Conservation (phyloP, 257 asterid genomes). For the Ilex aquifolium region DNA sequence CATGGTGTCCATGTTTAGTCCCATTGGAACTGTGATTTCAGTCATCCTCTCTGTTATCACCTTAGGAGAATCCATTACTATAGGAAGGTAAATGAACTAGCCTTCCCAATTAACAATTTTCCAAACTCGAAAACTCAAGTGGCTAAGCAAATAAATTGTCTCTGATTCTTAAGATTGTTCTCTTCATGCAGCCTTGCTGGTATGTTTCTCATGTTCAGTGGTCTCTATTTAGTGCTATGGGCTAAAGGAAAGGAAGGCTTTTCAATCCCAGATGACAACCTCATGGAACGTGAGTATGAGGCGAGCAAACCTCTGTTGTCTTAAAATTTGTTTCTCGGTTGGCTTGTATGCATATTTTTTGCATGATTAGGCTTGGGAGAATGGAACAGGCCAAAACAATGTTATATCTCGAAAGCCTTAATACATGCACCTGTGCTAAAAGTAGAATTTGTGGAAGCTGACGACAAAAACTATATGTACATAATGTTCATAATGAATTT, state of each 20-base stretch:
- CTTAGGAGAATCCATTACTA: slow-evolving; percentile 43
- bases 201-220: slow-evolving; percentile 80
- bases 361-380: too few relatives aligned
- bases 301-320: slow-evolving; percentile 73
- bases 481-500: too few relatives aligned
- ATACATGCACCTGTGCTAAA: too few relatives aligned
- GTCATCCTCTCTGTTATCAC: slow-evolving; percentile 48
- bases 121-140: background rate
- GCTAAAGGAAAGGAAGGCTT: slow-evolving; percentile 67
- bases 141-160: background rate
- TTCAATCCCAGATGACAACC: slow-evolving; percentile 1
- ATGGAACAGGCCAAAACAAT: too few relatives aligned
- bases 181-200: slow-evolving; percentile 53
- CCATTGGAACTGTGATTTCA: slow-evolving; percentile 72
- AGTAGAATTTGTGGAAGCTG: too few relatives aligned
- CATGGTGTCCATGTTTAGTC: slow-evolving; percentile 77
- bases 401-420: too few relatives aligned
- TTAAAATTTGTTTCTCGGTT: slow-evolving; percentile 15
- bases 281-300: slow-evolving; percentile 38
- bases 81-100: slow-evolving; percentile 47
- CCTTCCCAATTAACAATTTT: background rate
- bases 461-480: too few relatives aligned
- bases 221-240: slow-evolving; percentile 80
- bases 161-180: background rate
- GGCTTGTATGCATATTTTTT: too few relatives aligned